Base-by-base conservation (phyloP, 2,329 filamentous ascomycete genomes). In the Blumeriella jaapii region DNA sequence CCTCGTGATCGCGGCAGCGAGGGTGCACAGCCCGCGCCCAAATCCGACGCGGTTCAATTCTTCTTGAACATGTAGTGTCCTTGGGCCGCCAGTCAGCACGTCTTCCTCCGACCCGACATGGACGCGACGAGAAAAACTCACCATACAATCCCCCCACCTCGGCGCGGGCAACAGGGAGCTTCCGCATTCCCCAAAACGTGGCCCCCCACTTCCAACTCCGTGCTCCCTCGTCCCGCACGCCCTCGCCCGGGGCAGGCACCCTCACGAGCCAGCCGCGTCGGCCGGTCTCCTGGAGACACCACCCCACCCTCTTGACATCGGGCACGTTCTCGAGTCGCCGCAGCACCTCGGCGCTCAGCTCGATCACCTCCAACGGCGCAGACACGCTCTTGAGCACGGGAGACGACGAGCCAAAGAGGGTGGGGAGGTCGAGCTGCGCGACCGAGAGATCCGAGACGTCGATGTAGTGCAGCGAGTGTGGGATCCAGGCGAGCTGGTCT, bases 171-270 rank as follows among this genome's bases (percentile, higher is more conserved):
- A 74, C 64, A 2, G 69, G 68, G 16, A 71, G 58, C 55, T 74
- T 91, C 44, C 81, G 70, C 75, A 86, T 86, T 23, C 83, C 83
- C 83, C 83, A 89, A 61, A 76, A 82, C 49, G 74, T 72, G 31
- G 82, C 82, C 19, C 83, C 83, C 78, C 85, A 81, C 64, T 91
- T 91, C 83, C 83, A 91, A 50, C 63, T 61, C 19, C 77, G 64
- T 29, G 62, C 58, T 2, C 74, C 74, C 47, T 77, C 69, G 53
- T 80, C 74, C 1, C 49, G 42, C 5, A 44, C n/a, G n/a, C n/a
- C 31, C 10, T 41, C 32, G 6, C 42, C 53, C 27, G 32, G 24
- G 19, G 42, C 29, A 4, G 34, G 37, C 39, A 64, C 59, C 45
- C 63, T 48, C 44, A 86, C 80, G 57, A 87, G 55, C 79, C 80